Evolutionary conservation across 495 filamentous ascomycete genomes (phyloP), one percentile per base, ranked within the genome.

Genomic region (Annulohypoxylon moriforme): DNA sequence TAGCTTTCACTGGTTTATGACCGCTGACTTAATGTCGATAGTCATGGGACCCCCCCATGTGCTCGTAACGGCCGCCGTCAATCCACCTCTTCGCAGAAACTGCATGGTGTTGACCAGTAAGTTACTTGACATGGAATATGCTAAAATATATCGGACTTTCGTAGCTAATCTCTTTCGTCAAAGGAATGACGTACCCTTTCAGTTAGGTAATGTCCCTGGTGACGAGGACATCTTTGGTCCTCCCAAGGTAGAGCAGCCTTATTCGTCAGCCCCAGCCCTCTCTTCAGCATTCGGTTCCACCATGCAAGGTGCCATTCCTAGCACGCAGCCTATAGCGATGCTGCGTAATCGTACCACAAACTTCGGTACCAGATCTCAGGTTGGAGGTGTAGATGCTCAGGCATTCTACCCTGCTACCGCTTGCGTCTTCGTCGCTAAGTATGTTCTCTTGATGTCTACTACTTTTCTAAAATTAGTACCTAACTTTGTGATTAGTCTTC

Each of bases 381-480:
- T 73, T 20, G 66, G 76, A 7, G 74, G 78, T 59, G 78, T 84
- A n/a, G 88, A 89, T 63, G 84, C 87, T n/a, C 89, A 90, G 68
- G 79, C 78, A 5, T 75, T 86, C 50, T 88, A 86, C 52, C 84
- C 84, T 6, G 79, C 87, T 2, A 81, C 79, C 31, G 83, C 85
- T 64, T 90, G 89, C 68, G 81, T 90, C 14, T 90, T 91, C 65
- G 87, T 90, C 47, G 89, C 89, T 9, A 91, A 91, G 89, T 89
- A 81, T 80, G 85, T 84, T 18, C 25, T 22, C 22, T 55, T 10
- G 9, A 14, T 38, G 1, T n/a, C 33, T 25, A 33, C 8, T 31
- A 24, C 67, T 31, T n/a, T 11, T 1, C 24, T n/a, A 36, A 3
- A 59, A 14, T 18, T 1, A 13, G 1, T 33, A 33, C 52, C 69